Conservation (phyloP, 2,329 filamentous ascomycete species). For the Amphichorda felina region DNA sequence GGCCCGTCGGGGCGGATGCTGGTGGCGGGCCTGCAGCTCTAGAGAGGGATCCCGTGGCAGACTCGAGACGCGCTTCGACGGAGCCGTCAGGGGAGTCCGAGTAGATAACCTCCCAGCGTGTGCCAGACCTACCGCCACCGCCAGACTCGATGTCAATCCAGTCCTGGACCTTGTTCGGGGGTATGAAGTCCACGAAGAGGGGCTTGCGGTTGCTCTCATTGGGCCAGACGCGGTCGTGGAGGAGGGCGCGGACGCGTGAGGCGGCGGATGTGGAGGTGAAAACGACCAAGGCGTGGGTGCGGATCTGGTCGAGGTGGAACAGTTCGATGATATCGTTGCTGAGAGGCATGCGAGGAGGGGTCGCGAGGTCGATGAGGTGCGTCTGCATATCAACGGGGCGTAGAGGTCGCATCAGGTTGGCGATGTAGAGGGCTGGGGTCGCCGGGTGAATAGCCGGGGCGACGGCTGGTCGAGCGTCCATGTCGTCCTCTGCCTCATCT, state of each 20-base stretch:
- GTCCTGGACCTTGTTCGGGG: constrained; percentile 54
- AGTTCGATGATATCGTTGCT: constrained; percentile 42
- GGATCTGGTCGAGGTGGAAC: constrained; percentile 75
- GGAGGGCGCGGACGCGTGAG: constrained; percentile 58
- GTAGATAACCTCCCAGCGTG: constrained; percentile 66
- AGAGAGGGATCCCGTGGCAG: not conserved
- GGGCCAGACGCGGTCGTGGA: constrained; percentile 78
- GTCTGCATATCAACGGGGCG: constrained; percentile 54
- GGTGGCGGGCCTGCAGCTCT: not conserved
- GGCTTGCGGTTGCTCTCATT: constrained; percentile 74
- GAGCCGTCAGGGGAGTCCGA: constrained; percentile 40
- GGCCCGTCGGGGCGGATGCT: constrained; percentile 5
- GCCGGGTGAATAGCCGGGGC: constrained; percentile 55
- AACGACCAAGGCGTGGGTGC: constrained; percentile 74
- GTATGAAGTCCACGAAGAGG: constrained; percentile 84
- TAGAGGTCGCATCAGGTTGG: constrained; percentile 80
- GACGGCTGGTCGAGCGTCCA: not conserved
- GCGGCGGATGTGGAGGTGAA: constrained; percentile 62
- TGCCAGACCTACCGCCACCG: constrained; percentile 26
- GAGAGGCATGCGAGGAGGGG: constrained; percentile 38
- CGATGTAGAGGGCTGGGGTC: constrained; percentile 75
- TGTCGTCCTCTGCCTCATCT: not conserved
- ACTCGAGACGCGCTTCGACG: constrained; percentile 40
- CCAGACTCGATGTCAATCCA: constrained; percentile 65
- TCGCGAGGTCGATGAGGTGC: constrained; percentile 59